A percentile compares a stretch with the other conserved stretches of the same genome.
Evolutionary conservation across 177 flowering plant species (phyloP).

Genomic region (Vitis hybrid): DNA sequence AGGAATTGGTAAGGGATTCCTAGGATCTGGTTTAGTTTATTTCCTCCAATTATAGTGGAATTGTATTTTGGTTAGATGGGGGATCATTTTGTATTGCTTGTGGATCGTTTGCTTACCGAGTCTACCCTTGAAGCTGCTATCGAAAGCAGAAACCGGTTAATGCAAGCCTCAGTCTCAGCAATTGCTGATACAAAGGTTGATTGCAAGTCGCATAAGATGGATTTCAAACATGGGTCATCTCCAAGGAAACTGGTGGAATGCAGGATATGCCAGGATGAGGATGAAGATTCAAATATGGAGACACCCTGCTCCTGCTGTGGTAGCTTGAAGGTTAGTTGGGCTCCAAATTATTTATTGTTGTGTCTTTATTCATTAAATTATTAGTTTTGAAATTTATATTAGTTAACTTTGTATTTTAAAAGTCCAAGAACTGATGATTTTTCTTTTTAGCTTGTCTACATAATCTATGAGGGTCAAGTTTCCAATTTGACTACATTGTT

Average conservation of each 20-base stretch:
- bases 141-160: constrained; percentile 39
- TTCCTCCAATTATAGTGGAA: neutral
- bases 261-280: constrained; percentile 75
- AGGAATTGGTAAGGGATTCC: neutral
- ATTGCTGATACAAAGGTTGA: constrained; percentile 18
- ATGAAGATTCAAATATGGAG: constrained; percentile 54
- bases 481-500: too few relatives aligned
- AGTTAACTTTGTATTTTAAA: too few relatives aligned
- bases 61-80: constrained; percentile 49
- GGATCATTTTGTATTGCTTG: constrained; percentile 74
- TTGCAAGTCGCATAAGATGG: constrained; percentile 20
- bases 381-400: neutral
- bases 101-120: constrained; percentile 67
- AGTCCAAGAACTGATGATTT: too few relatives aligned
- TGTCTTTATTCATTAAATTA: neutral
- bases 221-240: constrained; percentile 15
- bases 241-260: constrained; percentile 52
- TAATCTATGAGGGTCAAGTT: too few relatives aligned
- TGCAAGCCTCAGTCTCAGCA: constrained; percentile 21
- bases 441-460: too few relatives aligned
- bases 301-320: constrained; percentile 72
- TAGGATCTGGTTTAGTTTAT: neutral
- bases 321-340: constrained; percentile 58
- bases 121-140: constrained; percentile 62
- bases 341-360: neutral